Evolutionary conservation across 768 basidiomycete species (phyloP).

Genomic region (Pisolithus microcarpus): DNA sequence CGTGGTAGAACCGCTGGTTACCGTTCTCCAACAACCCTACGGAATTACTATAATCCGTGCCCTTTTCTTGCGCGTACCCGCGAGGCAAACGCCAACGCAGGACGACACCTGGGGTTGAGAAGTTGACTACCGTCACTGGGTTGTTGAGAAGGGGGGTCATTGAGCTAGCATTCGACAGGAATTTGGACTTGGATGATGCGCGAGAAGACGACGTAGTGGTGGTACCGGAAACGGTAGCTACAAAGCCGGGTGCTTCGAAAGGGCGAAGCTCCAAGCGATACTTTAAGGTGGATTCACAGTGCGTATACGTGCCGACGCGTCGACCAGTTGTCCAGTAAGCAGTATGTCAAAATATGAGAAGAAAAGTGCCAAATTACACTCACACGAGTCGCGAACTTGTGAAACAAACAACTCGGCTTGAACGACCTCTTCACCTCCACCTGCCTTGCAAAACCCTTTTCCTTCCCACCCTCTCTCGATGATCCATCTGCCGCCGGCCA

Average conservation of each 20-base stretch:
- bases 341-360: neutral
- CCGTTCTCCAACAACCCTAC: conserved; percentile 49
- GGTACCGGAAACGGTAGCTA: conserved; percentile 10
- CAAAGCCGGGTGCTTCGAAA: conserved; percentile 39
- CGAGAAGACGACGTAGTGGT: neutral
- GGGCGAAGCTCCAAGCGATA: conserved; percentile 40
- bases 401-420: conserved; percentile 39
- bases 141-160: conserved; percentile 32
- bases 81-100: conserved; percentile 46
- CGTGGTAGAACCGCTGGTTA: conserved; percentile 42
- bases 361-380: conserved; percentile 7
- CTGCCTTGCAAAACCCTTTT: conserved; percentile 40
- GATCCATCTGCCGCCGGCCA: conserved; percentile 31
- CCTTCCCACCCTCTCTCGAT: conserved; percentile 6
- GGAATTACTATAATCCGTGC: conserved; percentile 44
- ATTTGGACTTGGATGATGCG: neutral
- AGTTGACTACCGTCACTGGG: conserved; percentile 33
- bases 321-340: no score
- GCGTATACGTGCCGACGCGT: neutral
- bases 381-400: conserved; percentile 43
- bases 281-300: conserved; percentile 19
- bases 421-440: conserved; percentile 38
- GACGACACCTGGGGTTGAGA: conserved; percentile 32
- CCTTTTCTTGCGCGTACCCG: conserved; percentile 38
- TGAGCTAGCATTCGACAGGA: neutral